These are phyloP conservation scores for Lavandula angustifolia DNA, from an alignment of 257 asterid species.

Conservation along the genomic window DNA sequence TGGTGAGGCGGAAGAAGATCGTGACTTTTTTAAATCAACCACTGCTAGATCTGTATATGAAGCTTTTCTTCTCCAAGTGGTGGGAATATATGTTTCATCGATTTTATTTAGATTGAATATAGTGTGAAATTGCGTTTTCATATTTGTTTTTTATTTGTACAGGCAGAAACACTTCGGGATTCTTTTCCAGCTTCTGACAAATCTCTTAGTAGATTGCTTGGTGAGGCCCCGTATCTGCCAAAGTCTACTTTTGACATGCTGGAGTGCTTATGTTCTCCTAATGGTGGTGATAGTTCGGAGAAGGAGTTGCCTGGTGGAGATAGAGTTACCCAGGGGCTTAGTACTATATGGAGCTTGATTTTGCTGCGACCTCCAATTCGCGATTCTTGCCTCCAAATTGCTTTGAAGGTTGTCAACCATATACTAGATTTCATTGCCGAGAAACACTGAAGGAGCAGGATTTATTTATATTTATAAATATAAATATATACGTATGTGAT, in stretches of 20 bases:
- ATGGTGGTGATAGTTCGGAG: slow-evolving; percentile 57
- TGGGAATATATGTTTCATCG: slow-evolving; percentile 37
- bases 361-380: slow-evolving; percentile 91
- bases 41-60: slow-evolving; percentile 88
- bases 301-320: slow-evolving; percentile 78
- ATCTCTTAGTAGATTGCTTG: slow-evolving; percentile 87
- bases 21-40: slow-evolving; percentile 82
- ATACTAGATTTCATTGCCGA: slow-evolving; percentile 17
- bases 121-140: slow-evolving; percentile 29
- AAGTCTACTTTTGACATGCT: slow-evolving; percentile 70
- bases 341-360: slow-evolving; percentile 89
- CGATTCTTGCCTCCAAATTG: slow-evolving; percentile 78
- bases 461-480: slow-evolving; percentile 8
- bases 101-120: slow-evolving; percentile 30
- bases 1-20: slow-evolving; percentile 97
- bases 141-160: slow-evolving; percentile 36
- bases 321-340: slow-evolving; percentile 96
- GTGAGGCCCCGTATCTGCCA: slow-evolving; percentile 91
- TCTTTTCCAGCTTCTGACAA: slow-evolving; percentile 98
- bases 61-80: slow-evolving; percentile 91
- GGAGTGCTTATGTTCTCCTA: slow-evolving; percentile 84
- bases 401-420: slow-evolving; percentile 67
- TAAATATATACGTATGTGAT: neutral
- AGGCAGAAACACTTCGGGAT: slow-evolving; percentile 89
- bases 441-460: slow-evolving; percentile 5